Conservation (phyloP, 2,329 filamentous ascomycete species). For the Alternaria metachromatica region DNA sequence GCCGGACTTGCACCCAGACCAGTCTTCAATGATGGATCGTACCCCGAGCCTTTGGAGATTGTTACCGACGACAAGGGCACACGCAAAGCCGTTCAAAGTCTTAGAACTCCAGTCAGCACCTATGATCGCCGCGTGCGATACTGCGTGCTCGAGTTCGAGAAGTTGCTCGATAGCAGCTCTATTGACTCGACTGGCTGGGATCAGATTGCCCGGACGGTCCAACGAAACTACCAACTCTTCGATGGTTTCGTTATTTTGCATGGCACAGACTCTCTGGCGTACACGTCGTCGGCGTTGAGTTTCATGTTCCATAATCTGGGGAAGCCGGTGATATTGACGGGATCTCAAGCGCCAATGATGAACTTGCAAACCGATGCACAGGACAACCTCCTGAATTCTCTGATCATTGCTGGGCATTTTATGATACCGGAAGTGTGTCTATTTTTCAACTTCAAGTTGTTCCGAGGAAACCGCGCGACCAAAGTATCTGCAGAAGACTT, state of each 20-base stretch:
- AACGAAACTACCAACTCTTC: constrained; percentile 84
- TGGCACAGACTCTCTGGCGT: constrained; percentile 85
- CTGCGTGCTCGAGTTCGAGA: constrained; percentile 81
- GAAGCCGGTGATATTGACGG: constrained; percentile 87
- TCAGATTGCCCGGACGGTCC: constrained; percentile 79
- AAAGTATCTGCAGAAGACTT: constrained; percentile 89
- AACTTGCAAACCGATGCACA: constrained; percentile 89
- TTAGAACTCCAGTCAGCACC: constrained; percentile 80
- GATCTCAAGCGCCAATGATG: constrained; percentile 77
- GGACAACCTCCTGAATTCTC: constrained; percentile 85
- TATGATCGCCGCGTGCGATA: constrained; percentile 85
- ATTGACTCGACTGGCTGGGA: constrained; percentile 88
- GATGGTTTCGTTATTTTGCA: constrained; percentile 92
- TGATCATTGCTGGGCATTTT: constrained; percentile 91
- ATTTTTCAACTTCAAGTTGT: constrained; percentile 91
- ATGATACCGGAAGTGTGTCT: constrained; percentile 92
- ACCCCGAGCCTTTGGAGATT: constrained; percentile 62
- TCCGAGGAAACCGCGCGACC: constrained; percentile 85
- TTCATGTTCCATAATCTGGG: constrained; percentile 93
- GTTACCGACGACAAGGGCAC: constrained; percentile 59
- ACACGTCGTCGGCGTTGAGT: constrained; percentile 86
- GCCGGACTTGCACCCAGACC: constrained; percentile 81
- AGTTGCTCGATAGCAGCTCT: constrained; percentile 86
- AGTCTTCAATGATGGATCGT: constrained; percentile 81
- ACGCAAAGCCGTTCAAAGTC: constrained; percentile 65